Evolutionary conservation across 768 basidiomycete species (phyloP).

Genomic region (Leucocoprinus leucothites): DNA sequence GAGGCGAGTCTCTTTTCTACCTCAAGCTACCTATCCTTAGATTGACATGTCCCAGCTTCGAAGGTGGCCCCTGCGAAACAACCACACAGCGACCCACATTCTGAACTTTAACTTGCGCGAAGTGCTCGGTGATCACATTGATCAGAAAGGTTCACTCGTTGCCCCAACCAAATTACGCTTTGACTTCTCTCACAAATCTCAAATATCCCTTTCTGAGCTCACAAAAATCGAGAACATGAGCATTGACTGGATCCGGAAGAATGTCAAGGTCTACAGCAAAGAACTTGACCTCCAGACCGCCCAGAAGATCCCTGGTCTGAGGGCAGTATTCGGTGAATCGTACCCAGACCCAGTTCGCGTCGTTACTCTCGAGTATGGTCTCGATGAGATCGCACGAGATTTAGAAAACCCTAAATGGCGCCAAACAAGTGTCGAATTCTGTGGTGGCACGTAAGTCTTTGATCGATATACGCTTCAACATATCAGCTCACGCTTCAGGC

Average conservation of each 20-base stretch:
- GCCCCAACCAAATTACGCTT: slow-evolving; percentile 95
- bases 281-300: slow-evolving; percentile 78
- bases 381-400: slow-evolving; percentile 84
- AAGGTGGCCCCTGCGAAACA: slow-evolving; percentile 93
- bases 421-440: slow-evolving; percentile 91
- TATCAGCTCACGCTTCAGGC: background rate
- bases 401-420: slow-evolving; percentile 91
- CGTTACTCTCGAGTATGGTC: slow-evolving; percentile 83
- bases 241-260: slow-evolving; percentile 85
- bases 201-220: slow-evolving; percentile 74
- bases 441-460: slow-evolving; percentile 87
- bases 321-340: slow-evolving; percentile 96
- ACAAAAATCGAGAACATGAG: slow-evolving; percentile 80
- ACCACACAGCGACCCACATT: slow-evolving; percentile 98
- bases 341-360: slow-evolving; percentile 98
- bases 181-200: slow-evolving; percentile 96
- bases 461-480: background rate
- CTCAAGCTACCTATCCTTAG: background rate
- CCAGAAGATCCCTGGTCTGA: slow-evolving; percentile 85
- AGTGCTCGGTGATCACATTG: slow-evolving; percentile 93
- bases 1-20: slow-evolving; percentile 50
- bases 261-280: slow-evolving; percentile 86
- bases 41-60: slow-evolving; percentile 54
- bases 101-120: slow-evolving; percentile 94
- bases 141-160: slow-evolving; percentile 97